Base-by-base conservation (phyloP, 768 basidiomycete genomes). In the Leccinellum rugosiceps region DNA sequence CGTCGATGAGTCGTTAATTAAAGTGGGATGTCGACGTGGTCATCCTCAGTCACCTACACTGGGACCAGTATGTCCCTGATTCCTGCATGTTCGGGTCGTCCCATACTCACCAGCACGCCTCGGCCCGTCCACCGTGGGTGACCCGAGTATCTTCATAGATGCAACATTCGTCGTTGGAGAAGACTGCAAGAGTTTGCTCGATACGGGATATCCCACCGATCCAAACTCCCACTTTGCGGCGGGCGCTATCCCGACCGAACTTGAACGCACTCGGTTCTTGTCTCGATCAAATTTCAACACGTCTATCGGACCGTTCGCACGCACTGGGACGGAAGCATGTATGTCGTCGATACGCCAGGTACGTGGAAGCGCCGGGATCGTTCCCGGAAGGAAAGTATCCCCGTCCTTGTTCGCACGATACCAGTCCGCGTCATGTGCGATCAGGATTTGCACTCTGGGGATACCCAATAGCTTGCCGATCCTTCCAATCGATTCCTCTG, bases 301-400 rank as follows among this genome's bases (percentile, higher is more conserved):
- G 25, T 25, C 25, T 2, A 25, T 25, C 25, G 25, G 25, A 25
- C 25, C 25, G 25, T 25, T 25, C 25, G 2, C 63, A 50, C 47
- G 78, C 80, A 2, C 61, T 77, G 44, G 26, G 83, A 85, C 59
- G 84, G 83, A 1, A 81, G 79, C 56, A 66, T 82, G 30, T 84
- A 81, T 63, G 72, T 85, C 9, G 30, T 25, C 25, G 25, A 25
- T 25, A 25, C 25, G 2, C 25, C 25, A 25, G 25, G 25, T 25
- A 25, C 25, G 25, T 25, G 4, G 25, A 25, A 25, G 25, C 4
- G 43, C 10, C 21, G 21, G 19, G 11, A 44, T 44, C 19, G 10
- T 21, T 21, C 43, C 43, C 5, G 43, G 43, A 44, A 19, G 21
- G 43, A 44, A 44, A 13, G 43, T 13, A 13, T 14, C 43, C 11